Conservation (phyloP, 257 asterid genomes). For the Solanum pimpinellifolium region DNA sequence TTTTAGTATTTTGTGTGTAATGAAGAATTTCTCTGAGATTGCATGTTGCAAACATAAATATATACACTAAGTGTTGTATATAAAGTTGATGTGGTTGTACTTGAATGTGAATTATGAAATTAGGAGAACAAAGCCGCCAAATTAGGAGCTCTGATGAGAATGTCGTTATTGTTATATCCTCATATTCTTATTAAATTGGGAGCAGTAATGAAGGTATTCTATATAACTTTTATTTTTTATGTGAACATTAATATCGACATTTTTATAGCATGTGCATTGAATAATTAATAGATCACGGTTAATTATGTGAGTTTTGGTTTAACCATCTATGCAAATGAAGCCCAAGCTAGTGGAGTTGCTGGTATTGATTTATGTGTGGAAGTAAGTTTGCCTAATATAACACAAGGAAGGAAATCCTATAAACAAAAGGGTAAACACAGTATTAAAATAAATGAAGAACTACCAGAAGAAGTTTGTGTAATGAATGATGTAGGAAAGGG, state of each 20-base stretch:
- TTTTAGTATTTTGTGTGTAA: background rate
- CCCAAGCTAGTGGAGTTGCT: background rate
- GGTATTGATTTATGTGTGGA: background rate
- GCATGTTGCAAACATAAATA: background rate
- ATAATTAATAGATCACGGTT: background rate
- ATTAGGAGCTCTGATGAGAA: constrained; percentile 1
- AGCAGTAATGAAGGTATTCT: constrained; percentile 1
- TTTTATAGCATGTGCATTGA: background rate
- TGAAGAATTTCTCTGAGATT: background rate
- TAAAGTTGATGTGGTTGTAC: background rate
- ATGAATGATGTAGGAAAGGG: background rate
- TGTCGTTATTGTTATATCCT: background rate
- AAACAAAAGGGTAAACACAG: background rate
- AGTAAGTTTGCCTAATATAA: background rate
- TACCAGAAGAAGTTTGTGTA: background rate
- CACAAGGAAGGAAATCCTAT: background rate
- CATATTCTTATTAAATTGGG: background rate
- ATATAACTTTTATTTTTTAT: background rate
- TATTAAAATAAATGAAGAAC: background rate
- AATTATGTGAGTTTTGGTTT: background rate
- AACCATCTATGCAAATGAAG: background rate
- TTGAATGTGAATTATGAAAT: background rate
- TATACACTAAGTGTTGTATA: background rate
- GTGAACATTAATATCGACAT: background rate
- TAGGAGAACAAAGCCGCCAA: background rate